Base-by-base conservation (phyloP, 164 flowering plant species). In the Tetracentron sinense region DNA sequence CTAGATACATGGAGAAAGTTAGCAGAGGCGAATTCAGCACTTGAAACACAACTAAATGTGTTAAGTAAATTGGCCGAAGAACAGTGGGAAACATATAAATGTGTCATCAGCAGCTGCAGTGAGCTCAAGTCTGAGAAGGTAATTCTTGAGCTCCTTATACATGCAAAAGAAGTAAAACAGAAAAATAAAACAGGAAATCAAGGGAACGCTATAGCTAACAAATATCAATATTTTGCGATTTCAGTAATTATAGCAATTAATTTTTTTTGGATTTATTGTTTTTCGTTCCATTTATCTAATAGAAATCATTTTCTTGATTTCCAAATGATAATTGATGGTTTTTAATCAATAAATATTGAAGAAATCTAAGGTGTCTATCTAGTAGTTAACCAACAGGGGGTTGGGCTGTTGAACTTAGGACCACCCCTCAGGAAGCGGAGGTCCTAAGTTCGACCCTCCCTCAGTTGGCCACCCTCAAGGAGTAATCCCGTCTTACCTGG, bases 21-120 rank as follows among this genome's bases (percentile, higher is more conserved):
- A 67, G 83, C 95, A 54, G 87, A 79, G 59, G 87, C 92, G 51
- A 95, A 95, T 74, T 79, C 87, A 63, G 64, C 64, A 21, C 92
- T 95, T 53, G 99, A 95, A 76, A 53, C 56, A 26, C 84, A 83
- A 49, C 77, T 95, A 15, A 81, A 68, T 54, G 47, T 63, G 59
- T 75, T 95, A 47, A 81, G 82, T 54, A 76, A 67, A 68, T 66
- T 92, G 57, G 97, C 99, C 50, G 74, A 72, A 64, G 82, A 81
- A 59, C 74, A 82, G 42, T 77, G 82, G 83, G 91, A 83, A 70
- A 79, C 72, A 19, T 95, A 95, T 66, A 73, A 65, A 69, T 44
- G 44, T 46, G 67, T 82, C 51, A 69, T 92, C 62, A 73, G 59
- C 60, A 74, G 53, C 42, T 95, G 99, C 79, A 84, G 96, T 73